Conservation (phyloP, 2,329 filamentous ascomycete genomes). For the Colletotrichum cuscutae region DNA sequence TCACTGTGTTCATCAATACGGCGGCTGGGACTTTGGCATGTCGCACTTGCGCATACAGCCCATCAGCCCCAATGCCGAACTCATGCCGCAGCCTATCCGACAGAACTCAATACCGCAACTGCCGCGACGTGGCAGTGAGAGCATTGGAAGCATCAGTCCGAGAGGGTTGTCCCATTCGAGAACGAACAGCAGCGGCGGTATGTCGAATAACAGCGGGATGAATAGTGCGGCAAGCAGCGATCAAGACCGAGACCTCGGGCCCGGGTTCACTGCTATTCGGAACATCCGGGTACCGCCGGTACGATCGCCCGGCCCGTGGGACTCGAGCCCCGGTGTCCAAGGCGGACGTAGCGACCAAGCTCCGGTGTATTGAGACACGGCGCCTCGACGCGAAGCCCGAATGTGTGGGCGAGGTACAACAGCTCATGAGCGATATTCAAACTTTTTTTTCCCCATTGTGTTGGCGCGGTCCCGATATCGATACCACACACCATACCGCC, state of each 20-base stretch:
- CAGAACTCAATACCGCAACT: slow-evolving; percentile 32
- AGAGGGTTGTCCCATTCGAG: slow-evolving; percentile 43
- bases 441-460: neutral
- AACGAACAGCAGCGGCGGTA: slow-evolving; percentile 46
- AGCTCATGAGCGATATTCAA: neutral
- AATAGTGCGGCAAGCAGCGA: slow-evolving; percentile 39
- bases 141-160: slow-evolving; percentile 36
- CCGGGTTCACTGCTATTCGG: slow-evolving; percentile 31
- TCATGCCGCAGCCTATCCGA: slow-evolving; percentile 20
- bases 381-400: neutral
- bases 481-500: slow-evolving; percentile 28
- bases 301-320: slow-evolving; percentile 32
- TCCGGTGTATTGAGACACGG: slow-evolving; percentile 26
- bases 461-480: slow-evolving; percentile 29
- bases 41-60: slow-evolving; percentile 38
- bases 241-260: slow-evolving; percentile 26
- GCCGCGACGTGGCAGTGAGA: slow-evolving; percentile 32
- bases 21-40: slow-evolving; percentile 45
- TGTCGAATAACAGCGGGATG: slow-evolving; percentile 47
- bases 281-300: slow-evolving; percentile 33
- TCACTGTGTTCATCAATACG: slow-evolving; percentile 65
- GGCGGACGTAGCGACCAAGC: slow-evolving; percentile 30
- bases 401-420: neutral
- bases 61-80: slow-evolving; percentile 26
- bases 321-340: slow-evolving; percentile 20